Evolutionary conservation across 345 rosid species (phyloP).

Genomic region (Salix dunnii): DNA sequence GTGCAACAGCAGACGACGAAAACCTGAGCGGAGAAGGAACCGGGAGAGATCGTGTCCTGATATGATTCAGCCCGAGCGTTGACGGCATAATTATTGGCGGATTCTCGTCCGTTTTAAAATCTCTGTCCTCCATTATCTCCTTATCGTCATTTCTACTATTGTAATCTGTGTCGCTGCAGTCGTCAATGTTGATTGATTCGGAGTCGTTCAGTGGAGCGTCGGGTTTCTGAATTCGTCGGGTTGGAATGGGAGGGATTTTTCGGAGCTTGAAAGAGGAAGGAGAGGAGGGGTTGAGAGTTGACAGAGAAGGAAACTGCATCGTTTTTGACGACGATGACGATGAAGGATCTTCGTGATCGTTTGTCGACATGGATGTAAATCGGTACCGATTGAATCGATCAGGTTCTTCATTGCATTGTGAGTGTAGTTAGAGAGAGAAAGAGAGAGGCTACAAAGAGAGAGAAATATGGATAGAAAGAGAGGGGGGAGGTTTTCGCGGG

Average conservation of each 20-base stretch:
- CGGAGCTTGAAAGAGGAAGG: slow-evolving; percentile 41
- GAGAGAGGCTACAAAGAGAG: slow-evolving; percentile 6
- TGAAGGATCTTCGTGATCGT: neutral
- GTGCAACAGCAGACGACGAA: slow-evolving; percentile 38
- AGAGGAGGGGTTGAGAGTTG: slow-evolving; percentile 19
- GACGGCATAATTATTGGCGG: slow-evolving; percentile 52
- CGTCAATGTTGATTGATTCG: slow-evolving; percentile 6
- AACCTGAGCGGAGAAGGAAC: slow-evolving; percentile 56
- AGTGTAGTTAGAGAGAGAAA: slow-evolving; percentile 4
- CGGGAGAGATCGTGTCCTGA: slow-evolving; percentile 60
- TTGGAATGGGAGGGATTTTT: slow-evolving; percentile 61
- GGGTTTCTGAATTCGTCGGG: slow-evolving; percentile 22
- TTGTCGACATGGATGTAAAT: neutral
- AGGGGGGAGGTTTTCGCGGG: slow-evolving; percentile 61
- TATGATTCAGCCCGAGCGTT: slow-evolving; percentile 67
- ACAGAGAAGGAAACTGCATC: slow-evolving; percentile 12
- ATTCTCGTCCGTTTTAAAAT: neutral
- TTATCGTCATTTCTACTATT: neutral
- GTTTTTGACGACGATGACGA: neutral
- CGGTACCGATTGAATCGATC: neutral
- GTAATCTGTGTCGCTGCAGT: slow-evolving; percentile 16
- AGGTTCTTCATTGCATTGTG: slow-evolving; percentile 13
- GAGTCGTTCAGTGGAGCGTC: neutral
- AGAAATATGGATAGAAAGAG: neutral
- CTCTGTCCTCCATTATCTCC: neutral